Base-by-base conservation (phyloP, 495 filamentous ascomycete genomes). In the Trichoderma asperelloides region DNA sequence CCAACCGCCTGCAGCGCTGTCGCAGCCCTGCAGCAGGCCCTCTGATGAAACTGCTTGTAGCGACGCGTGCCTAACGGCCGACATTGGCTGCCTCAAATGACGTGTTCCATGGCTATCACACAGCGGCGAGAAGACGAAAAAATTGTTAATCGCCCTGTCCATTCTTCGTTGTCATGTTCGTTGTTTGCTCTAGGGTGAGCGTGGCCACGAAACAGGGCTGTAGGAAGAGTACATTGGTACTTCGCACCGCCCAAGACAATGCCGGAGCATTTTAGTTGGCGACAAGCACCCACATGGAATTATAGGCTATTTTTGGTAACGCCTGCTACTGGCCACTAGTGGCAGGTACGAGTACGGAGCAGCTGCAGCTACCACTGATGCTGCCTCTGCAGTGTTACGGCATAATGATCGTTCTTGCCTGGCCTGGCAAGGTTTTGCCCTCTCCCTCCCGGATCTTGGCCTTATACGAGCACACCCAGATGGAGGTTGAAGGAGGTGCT, bases 401-500 rank as follows among this genome's bases (percentile, higher is more conserved):
- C 23, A 60, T 13, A 25, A 30, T 18, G 55, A 60, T 60, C 23
- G 55, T 25, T 60, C 25, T 60, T 60, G 55, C 25, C 55, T 30
- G 55, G 55, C 55, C 28, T 60, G 23, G 11, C 12, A 27, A 30
- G 8, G 27, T 2, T 28, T 30, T 60, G 1, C 3, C 23, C 55
- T 18, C 7, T 30, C 25, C 18, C 49, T 27, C 25, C 9, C 16
- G 1, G 25, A 28, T 30, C 55, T 30, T 16, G 25, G 47, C 47
- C 47, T 60, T 60, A 60, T 60, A 60, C 55, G 55, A 60, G 55
- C 55, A 60, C 55, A 60, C 55, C 55, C 55, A 60, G 16, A 25
- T 3, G 25, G 27, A 9, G 7, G 33, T 8, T 60, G 28, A 60
- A 1, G 21, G 15, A 47, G 43, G n/a, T 47, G 15, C n/a, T 16